A percentile compares a stretch with the other conserved stretches of the same genome.
phyloP scores from a whole-genome alignment of 2,329 filamentous ascomycete genomes.

The Seiridium unicorne region DNA sequence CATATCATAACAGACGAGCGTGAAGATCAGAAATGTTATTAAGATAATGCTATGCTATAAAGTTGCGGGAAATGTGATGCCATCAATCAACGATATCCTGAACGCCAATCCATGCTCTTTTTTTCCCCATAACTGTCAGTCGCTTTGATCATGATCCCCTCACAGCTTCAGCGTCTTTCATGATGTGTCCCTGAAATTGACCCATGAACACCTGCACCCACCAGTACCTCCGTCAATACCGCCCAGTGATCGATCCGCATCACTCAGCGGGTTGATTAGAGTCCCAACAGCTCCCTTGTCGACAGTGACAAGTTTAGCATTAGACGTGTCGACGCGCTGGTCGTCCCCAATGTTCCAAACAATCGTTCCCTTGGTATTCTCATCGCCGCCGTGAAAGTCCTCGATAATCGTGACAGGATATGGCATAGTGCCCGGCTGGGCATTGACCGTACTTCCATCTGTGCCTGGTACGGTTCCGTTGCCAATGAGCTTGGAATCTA shows the following conservation, averaged over 20 bases:
- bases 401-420: conserved; percentile 61
- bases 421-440: conserved; percentile 57
- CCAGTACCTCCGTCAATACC: conserved; percentile 63
- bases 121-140: not conserved
- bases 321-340: conserved; percentile 41
- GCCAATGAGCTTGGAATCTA: conserved; percentile 18
- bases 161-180: too few species aligned
- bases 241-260: conserved; percentile 45
- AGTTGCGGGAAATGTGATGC: not conserved
- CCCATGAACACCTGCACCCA: conserved; percentile 62
- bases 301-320: conserved; percentile 45
- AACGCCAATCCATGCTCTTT: not conserved
- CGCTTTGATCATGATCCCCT: too few species aligned
- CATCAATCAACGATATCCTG: not conserved
- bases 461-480: conserved; percentile 38
- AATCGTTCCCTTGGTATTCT: conserved; percentile 51
- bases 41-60: not conserved
- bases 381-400: conserved; percentile 62
- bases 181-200: conserved; percentile 40
- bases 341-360: conserved; percentile 48
- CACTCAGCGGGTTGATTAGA: conserved; percentile 49
- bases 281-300: conserved; percentile 49
- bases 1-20: too few species aligned
- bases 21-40: not conserved
- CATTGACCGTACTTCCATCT: conserved; percentile 24